A percentile compares a stretch with the other conserved stretches of the same genome.
phyloP scores from a whole-genome alignment of 2,329 filamentous ascomycete species.

The Myriangium duriaei region DNA sequence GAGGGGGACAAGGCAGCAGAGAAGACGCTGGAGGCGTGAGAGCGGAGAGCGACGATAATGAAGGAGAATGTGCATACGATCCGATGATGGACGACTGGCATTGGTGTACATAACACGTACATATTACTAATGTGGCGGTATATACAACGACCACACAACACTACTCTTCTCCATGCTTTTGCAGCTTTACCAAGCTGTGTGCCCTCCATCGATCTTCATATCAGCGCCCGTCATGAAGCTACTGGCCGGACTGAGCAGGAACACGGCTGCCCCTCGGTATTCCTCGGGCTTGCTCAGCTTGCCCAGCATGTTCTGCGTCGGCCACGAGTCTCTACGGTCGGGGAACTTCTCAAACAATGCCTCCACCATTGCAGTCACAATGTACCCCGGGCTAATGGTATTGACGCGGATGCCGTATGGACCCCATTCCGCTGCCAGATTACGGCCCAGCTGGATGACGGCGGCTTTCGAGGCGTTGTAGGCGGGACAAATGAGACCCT shows the following conservation, averaged over 20 bases:
- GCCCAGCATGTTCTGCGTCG: slow-evolving; percentile 72
- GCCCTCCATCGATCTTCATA: slow-evolving; percentile 42
- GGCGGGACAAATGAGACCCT: slow-evolving; percentile 53
- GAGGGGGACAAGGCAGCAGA: not conserved
- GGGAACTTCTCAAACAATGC: slow-evolving; percentile 65
- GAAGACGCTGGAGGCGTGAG: too few species aligned
- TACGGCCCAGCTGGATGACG: slow-evolving; percentile 58
- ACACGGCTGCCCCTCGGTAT: slow-evolving; percentile 27
- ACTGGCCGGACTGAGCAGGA: slow-evolving; percentile 30
- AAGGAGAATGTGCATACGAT: too few species aligned
- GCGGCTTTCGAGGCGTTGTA: slow-evolving; percentile 70
- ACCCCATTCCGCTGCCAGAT: slow-evolving; percentile 63
- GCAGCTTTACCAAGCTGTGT: slow-evolving; percentile 37
- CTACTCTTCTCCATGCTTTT: too few species aligned
- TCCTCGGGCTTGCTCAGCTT: slow-evolving; percentile 25
- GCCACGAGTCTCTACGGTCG: slow-evolving; percentile 55
- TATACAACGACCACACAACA: slow-evolving; percentile 3
- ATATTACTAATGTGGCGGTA: slow-evolving; percentile 1
- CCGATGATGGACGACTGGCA: too few species aligned
- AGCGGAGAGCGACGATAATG: too few species aligned
- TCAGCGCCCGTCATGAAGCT: slow-evolving; percentile 45
- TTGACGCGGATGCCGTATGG: slow-evolving; percentile 63
- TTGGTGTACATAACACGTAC: too few species aligned
- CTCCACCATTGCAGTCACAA: slow-evolving; percentile 73
- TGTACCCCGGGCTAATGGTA: slow-evolving; percentile 69